These are phyloP conservation scores for Pluteus cervinus DNA, from an alignment of 768 basidiomycete genomes.

Conservation along the genomic window DNA sequence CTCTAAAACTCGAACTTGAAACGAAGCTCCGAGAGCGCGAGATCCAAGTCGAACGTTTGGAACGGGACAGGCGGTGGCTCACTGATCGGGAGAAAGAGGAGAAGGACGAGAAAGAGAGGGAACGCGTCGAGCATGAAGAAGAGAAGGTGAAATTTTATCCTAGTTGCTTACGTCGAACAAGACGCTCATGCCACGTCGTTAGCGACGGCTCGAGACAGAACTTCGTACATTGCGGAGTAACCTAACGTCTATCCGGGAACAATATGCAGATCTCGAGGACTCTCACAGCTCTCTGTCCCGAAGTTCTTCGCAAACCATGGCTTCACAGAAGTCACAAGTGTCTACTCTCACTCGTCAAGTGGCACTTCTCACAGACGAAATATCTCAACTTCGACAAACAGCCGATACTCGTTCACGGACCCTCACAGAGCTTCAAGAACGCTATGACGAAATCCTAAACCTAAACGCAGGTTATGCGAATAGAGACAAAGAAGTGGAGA, in stretches of 20 bases:
- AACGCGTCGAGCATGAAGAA: slow-evolving; percentile 41
- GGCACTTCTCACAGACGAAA: slow-evolving; percentile 41
- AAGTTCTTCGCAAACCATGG: slow-evolving; percentile 40
- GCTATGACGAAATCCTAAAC: slow-evolving; percentile 36
- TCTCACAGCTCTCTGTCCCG: slow-evolving; percentile 42
- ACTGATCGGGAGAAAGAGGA: slow-evolving; percentile 66
- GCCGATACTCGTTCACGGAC: slow-evolving; percentile 35
- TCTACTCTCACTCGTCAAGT: slow-evolving; percentile 40
- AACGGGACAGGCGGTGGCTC: slow-evolving; percentile 64
- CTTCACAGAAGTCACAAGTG: slow-evolving; percentile 46
- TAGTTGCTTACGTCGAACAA: neutral
- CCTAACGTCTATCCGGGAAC: slow-evolving; percentile 45
- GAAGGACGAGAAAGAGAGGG: slow-evolving; percentile 57
- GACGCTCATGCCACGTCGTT: slow-evolving; percentile 2
- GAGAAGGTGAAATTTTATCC: slow-evolving; percentile 47
- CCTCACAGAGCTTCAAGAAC: slow-evolving; percentile 39
- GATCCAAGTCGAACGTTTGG: slow-evolving; percentile 53
- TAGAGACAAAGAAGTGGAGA: slow-evolving; percentile 37
- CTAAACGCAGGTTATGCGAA: slow-evolving; percentile 22
- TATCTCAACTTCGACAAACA: slow-evolving; percentile 31
- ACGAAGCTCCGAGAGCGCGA: slow-evolving; percentile 65
- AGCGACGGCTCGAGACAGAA: slow-evolving; percentile 48
- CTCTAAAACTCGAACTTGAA: slow-evolving; percentile 59
- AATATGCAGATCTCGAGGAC: slow-evolving; percentile 59
- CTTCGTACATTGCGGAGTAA: slow-evolving; percentile 44